phyloP scores from a whole-genome alignment of 2,329 filamentous ascomycete species.

The Trichoderma harzianum region DNA sequence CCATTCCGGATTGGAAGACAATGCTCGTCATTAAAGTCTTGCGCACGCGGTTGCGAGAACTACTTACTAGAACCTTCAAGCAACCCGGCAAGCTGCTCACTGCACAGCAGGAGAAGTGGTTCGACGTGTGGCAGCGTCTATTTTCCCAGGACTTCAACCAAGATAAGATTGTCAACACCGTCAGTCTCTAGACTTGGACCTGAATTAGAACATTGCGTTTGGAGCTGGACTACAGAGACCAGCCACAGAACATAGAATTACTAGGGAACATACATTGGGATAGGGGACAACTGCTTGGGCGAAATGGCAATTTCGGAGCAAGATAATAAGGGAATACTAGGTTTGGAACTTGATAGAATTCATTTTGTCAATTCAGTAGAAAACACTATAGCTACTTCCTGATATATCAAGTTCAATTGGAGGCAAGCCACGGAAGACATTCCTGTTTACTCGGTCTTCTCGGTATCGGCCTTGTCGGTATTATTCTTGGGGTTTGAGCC shows the following conservation, averaged over 20 bases:
- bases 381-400: neutral
- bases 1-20: constrained; percentile 82
- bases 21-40: constrained; percentile 86
- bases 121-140: constrained; percentile 70
- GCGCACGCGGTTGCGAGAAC: constrained; percentile 68
- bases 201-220: neutral
- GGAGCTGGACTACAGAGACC: neutral
- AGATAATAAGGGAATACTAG: neutral
- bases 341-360: neutral
- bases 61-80: constrained; percentile 69
- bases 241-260: neutral
- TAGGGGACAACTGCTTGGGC: neutral
- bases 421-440: neutral
- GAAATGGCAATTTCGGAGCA: neutral
- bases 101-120: constrained; percentile 67
- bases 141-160: constrained; percentile 54
- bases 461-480: constrained; percentile 2
- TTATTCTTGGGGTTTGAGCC: constrained; percentile 19
- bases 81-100: constrained; percentile 60
- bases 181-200: neutral
- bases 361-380: neutral
- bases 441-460: neutral
- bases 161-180: constrained; percentile 20
- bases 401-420: neutral
- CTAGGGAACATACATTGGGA: neutral